Conservation (phyloP, 345 rosid species). For the Hibiscus tridactylites region DNA sequence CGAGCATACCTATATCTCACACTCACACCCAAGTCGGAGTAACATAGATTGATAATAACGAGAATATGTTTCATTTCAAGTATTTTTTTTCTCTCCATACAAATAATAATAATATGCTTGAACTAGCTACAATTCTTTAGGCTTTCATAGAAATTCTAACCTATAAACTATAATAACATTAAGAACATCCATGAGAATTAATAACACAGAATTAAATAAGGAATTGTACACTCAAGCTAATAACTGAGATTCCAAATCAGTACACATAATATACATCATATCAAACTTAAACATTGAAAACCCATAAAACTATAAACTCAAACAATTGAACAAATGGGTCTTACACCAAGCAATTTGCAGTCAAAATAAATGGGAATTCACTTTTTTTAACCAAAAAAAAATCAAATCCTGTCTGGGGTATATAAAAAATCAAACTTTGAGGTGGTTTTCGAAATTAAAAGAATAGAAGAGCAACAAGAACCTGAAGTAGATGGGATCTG, state of each 20-base stretch:
- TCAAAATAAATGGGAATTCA: neutral
- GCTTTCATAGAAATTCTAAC: neutral
- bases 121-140: neutral
- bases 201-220: neutral
- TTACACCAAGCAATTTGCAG: neutral
- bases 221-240: neutral
- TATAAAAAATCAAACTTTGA: neutral
- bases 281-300: conserved; percentile 14
- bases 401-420: neutral
- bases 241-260: neutral
- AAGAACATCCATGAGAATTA: neutral
- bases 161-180: neutral
- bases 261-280: conserved; percentile 19
- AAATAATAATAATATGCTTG: neutral
- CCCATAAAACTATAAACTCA: conserved; percentile 1
- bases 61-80: neutral
- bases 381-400: neutral
- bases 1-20: neutral
- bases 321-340: conserved; percentile 1
- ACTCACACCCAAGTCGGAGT: neutral
- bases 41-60: neutral
- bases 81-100: neutral
- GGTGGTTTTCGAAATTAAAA: neutral
- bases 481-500: conserved; percentile 59
- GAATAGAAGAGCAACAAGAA: conserved; percentile 3